Percentiles rank a stretch among this genome's conserved stretches.
Conservation (phyloP, 225 moss, liverwort and hornwort species). For the Bryum argenteum region DNA sequence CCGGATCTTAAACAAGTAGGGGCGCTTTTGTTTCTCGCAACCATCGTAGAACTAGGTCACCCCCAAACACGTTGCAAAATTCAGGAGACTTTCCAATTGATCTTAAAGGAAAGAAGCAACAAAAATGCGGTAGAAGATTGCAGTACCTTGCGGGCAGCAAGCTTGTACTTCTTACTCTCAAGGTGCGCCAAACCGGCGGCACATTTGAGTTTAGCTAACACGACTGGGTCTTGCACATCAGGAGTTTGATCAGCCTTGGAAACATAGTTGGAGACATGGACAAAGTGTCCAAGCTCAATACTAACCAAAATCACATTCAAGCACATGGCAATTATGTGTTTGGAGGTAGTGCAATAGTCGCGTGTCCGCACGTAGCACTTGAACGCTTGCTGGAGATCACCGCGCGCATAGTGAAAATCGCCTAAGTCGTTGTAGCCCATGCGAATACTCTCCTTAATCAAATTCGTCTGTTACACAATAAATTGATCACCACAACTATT, state of each 20-base stretch:
- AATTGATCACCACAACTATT: constrained; percentile 11
- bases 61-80: constrained; percentile 13
- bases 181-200: constrained; percentile 97
- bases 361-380: constrained; percentile 96
- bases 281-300: constrained; percentile 98
- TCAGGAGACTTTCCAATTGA: no score
- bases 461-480: constrained; percentile 62
- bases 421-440: constrained; percentile 99
- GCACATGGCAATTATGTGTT: constrained; percentile 96
- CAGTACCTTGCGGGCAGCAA: constrained; percentile 92
- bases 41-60: constrained; percentile 27
- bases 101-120: not conserved
- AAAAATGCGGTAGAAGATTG: constrained; percentile 7
- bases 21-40: constrained; percentile 25
- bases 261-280: constrained; percentile 94
- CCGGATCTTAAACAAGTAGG: constrained; percentile 29
- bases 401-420: constrained; percentile 92
- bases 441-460: constrained; percentile 98
- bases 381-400: constrained; percentile 96
- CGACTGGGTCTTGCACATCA: constrained; percentile 90
- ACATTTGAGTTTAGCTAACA: constrained; percentile 90
- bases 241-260: constrained; percentile 98
- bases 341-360: constrained; percentile 96
- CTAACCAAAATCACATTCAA: constrained; percentile 99
- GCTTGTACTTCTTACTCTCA: constrained; percentile 96